phyloP scores from a whole-genome alignment of 345 rosid species.

The Eucalyptus erythrocorys region DNA sequence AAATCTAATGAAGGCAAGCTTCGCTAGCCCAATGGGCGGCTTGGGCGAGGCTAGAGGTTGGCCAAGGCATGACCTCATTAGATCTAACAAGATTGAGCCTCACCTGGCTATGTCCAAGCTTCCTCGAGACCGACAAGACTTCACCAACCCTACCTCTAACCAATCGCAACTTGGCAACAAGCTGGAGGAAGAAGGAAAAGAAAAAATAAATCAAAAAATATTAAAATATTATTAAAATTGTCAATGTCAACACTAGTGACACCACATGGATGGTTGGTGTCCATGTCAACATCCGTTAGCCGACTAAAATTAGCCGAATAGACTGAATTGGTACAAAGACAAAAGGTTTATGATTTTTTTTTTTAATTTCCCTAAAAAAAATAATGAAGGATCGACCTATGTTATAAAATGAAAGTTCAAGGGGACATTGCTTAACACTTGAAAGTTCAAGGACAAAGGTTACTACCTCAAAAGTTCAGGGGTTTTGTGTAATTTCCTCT shows the following conservation, averaged over 20 bases:
- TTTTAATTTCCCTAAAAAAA: background rate
- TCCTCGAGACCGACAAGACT: accelerated
- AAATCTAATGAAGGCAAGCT: too few species aligned
- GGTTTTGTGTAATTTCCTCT: background rate
- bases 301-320: accelerated
- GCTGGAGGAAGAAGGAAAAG: too few species aligned
- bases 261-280: accelerated
- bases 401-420: background rate
- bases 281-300: too few species aligned
- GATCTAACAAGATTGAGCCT: accelerated
- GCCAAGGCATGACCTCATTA: too few species aligned
- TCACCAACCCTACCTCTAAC: accelerated
- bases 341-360: too few species aligned
- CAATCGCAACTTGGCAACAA: accelerated
- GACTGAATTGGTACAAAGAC: accelerated
- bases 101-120: too few species aligned
- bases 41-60: accelerated
- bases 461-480: background rate
- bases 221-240: too few species aligned
- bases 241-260: accelerated
- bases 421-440: background rate
- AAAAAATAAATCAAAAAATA: too few species aligned
- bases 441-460: background rate
- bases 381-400: background rate
- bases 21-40: accelerated